phyloP scores from a whole-genome alignment of 2,329 filamentous ascomycete species.

The Lachnum nothofagi region DNA sequence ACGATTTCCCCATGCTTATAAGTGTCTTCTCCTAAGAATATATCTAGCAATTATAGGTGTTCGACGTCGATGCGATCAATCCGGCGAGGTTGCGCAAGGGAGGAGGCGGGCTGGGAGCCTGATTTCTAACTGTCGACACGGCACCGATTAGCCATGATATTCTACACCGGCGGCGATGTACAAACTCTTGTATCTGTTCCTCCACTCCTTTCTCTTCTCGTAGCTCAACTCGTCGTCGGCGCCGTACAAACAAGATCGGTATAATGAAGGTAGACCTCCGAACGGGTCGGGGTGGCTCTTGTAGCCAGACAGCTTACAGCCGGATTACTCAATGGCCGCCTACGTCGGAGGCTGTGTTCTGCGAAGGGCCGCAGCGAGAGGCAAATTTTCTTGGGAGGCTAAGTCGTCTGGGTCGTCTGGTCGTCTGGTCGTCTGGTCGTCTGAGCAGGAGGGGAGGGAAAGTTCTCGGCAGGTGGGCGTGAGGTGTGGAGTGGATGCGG shows the following conservation, averaged over 20 bases:
- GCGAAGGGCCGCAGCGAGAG: no score
- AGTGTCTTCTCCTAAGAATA: slow-evolving; percentile 1
- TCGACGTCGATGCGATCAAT: background rate
- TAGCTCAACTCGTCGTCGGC: background rate
- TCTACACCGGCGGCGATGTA: no score
- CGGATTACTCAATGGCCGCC: background rate
- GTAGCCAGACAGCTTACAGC: background rate
- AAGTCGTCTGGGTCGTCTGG: background rate
- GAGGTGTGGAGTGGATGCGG: no score
- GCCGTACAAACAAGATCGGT: background rate
- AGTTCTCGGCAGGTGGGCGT: no score
- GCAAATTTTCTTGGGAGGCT: no score
- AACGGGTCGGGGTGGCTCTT: slow-evolving; percentile 1
- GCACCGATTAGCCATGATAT: background rate
- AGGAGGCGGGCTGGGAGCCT: background rate
- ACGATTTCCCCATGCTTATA: slow-evolving; percentile 50
- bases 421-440: background rate
- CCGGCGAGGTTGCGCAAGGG: background rate
- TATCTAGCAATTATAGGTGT: background rate
- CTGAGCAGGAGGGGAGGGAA: no score
- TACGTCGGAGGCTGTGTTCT: slow-evolving; percentile 1
- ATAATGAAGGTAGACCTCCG: slow-evolving; percentile 2
- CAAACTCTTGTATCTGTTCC: background rate
- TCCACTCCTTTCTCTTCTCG: background rate
- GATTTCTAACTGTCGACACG: background rate